Conservation (phyloP, 805 yeast species). For the Sporopachydermia lactativora region DNA sequence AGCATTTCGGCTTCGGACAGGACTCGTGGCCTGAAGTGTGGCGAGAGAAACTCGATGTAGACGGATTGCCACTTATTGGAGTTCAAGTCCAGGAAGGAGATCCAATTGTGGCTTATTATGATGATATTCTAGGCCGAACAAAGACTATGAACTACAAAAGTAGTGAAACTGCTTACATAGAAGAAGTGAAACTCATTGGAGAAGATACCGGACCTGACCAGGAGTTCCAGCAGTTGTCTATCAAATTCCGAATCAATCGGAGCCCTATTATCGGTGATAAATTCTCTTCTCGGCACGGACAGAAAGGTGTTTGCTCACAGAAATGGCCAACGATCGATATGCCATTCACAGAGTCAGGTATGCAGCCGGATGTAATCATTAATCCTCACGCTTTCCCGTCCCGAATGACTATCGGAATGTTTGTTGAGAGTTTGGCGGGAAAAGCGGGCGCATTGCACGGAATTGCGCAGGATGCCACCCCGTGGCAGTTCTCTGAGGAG, state of each 20-base stretch:
- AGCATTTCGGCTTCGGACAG: slow-evolving; percentile 86
- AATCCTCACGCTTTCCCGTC: slow-evolving; percentile 99
- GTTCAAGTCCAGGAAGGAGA: slow-evolving; percentile 86
- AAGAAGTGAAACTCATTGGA: slow-evolving; percentile 85
- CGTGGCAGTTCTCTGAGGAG: slow-evolving; percentile 83
- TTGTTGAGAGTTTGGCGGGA: slow-evolving; percentile 96
- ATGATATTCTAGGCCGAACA: slow-evolving; percentile 82
- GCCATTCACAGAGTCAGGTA: slow-evolving; percentile 95
- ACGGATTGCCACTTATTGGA: slow-evolving; percentile 89
- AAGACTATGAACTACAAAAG: slow-evolving; percentile 89
- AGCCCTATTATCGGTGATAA: slow-evolving; percentile 94
- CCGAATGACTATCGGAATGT: slow-evolving; percentile 99
- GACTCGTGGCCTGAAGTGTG: slow-evolving; percentile 90
- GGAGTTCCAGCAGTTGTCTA: slow-evolving; percentile 75
- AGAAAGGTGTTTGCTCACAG: slow-evolving; percentile 96
- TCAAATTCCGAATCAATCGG: slow-evolving; percentile 84
- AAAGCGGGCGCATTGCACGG: slow-evolving; percentile 98
- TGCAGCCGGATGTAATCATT: slow-evolving; percentile 93
- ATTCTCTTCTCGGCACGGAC: slow-evolving; percentile 96
- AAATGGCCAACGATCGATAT: slow-evolving; percentile 95
- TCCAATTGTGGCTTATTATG: slow-evolving; percentile 86
- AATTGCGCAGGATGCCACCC: slow-evolving; percentile 93
- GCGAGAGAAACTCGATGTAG: slow-evolving; percentile 78
- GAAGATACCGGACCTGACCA: slow-evolving; percentile 57
- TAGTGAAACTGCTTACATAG: slow-evolving; percentile 86